These are phyloP conservation scores for Daldinia sp. DNA, from an alignment of 2,329 filamentous ascomycete genomes.

Conservation along the genomic window DNA sequence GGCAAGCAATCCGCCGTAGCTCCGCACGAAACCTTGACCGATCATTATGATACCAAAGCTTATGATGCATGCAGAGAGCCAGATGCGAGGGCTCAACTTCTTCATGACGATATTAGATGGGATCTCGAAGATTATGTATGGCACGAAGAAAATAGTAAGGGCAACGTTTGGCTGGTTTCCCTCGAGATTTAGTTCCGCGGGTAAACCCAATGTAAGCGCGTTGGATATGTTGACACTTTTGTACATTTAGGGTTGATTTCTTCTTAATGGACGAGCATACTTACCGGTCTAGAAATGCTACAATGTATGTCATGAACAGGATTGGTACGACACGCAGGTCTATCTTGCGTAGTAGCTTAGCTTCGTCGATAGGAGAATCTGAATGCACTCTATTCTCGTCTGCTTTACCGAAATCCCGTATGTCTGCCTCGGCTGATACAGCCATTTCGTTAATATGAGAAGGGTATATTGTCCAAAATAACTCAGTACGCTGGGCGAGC, in stretches of 20 bases:
- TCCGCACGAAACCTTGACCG: background rate
- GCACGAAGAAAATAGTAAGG: background rate
- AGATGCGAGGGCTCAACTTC: background rate
- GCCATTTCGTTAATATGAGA: background rate
- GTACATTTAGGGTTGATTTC: background rate
- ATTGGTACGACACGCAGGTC: background rate
- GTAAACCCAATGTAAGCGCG: background rate
- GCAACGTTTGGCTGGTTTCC: background rate
- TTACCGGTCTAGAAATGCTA: background rate
- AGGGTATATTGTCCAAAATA: background rate
- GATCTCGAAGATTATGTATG: background rate
- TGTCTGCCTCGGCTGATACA: background rate
- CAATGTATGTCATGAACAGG: background rate
- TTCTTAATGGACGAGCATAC: background rate
- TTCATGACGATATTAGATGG: background rate
- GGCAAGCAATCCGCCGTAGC: background rate
- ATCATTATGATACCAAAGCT: background rate
- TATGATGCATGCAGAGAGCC: background rate
- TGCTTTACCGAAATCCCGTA: background rate
- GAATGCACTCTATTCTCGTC: background rate
- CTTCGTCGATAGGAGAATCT: background rate
- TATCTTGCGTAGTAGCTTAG: background rate
- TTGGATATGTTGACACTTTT: background rate
- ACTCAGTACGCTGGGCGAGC: background rate
- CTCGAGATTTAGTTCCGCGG: background rate